Evolutionary conservation across 1,139 yeast species (phyloP), one percentile per base, ranked within the genome.

Genomic region (Debaryomyces subglobosus): DNA sequence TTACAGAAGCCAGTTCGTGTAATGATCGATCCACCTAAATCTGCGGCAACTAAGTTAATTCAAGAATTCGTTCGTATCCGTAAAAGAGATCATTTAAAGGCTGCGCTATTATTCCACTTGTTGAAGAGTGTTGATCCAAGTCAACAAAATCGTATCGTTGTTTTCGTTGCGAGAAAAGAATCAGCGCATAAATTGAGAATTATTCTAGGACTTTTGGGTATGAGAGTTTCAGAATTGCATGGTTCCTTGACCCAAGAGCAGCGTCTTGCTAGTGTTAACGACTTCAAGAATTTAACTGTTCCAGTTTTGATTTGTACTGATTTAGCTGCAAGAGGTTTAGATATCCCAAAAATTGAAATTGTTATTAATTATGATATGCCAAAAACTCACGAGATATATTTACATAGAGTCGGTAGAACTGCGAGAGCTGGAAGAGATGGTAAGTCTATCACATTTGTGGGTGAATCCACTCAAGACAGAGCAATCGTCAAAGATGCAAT

Each of bases 401-500:
- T 94, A 64, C 99, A 94, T 71, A 86, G 99, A 77, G 97, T 95
- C 53, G 99, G 99, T 71, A 89, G 99, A 79, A 94, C 99, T 48
- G 99, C 99, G 9, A 89, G 99, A 81, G 99, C 97, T 46, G 99
- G 99, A 34, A 82, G 98, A 68, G 90, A 89, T 48, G 99, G 99
- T 79, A 81, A 81, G 49, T 87, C 97, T 42, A 86, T 94, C 41
- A 85, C 98, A 3, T 84, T 94, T 66, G 99, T 95, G 8, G 98
- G 98, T 16, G 99, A 94, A 65, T 77, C 89, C 1, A 77, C 89
- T 20, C 81, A 78, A 50, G 99, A 94, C 58, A 84, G 99, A 71
- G 74, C 80, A 39, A 90, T 95, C 59, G 98, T 94, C 13, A 91
- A 88, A 65, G 89, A 85, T 24, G 96, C 96, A 2, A 84, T 94